Percentiles rank a stretch among this genome's conserved stretches.
Evolutionary conservation across 345 rosid genomes (phyloP).

Genomic region (Eucalyptus polybractea): DNA sequence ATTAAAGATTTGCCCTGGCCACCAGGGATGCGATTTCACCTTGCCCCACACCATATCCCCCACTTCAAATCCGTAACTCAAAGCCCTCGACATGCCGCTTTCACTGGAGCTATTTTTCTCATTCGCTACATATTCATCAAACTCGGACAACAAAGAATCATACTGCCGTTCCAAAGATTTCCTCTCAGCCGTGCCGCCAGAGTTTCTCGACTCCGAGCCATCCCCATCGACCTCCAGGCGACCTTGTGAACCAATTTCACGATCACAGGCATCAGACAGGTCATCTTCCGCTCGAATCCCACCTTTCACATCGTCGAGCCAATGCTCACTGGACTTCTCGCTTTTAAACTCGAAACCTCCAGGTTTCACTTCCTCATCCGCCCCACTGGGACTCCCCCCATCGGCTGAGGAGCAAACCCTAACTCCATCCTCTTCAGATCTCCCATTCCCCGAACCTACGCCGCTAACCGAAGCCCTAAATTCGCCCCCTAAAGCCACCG

Average conservation of each 20-base stretch:
- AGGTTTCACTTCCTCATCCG: not conserved
- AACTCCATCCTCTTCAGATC: not conserved
- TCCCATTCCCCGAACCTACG: not conserved
- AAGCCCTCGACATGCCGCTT: constrained; percentile 54
- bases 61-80: constrained; percentile 72
- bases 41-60: constrained; percentile 99
- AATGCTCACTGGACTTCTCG: not conserved
- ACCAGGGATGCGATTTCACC: constrained; percentile 99
- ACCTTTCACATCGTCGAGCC: not conserved
- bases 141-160: constrained; percentile 60
- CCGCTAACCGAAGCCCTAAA: not conserved
- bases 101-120: constrained; percentile 40
- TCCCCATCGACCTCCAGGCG: not conserved
- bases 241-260: not conserved
- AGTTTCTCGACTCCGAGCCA: not conserved
- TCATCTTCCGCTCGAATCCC: not conserved
- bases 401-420: not conserved
- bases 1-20: constrained; percentile 98
- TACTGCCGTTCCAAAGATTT: not conserved
- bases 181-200: not conserved
- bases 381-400: not conserved
- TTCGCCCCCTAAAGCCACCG: not conserved
- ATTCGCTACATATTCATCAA: constrained; percentile 84
- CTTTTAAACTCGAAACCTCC: not conserved
- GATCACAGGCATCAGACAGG: not conserved